Evolutionary conservation across 2,329 filamentous ascomycete species (phyloP), one percentile per base, ranked within the genome.

Genomic region (Aspergillus intermedius): DNA sequence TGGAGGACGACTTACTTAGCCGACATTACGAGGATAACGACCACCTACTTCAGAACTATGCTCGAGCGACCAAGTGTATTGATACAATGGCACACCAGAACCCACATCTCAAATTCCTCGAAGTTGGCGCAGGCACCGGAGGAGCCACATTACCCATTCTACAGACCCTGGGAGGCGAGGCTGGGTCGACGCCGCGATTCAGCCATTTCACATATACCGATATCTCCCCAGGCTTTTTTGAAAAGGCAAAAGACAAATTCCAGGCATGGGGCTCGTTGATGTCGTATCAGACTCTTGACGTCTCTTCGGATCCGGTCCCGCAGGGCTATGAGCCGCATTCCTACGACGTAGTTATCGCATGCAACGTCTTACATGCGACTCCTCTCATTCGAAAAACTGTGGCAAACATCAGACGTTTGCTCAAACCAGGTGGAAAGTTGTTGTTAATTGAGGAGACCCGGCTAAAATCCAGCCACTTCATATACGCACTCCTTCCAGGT

Each of bases 321-420:
- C 64, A 67, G 44, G 63, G 61, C 9, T 62, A 60, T 47, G 52
- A 51, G 7, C 48, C 47, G 15, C 56, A 53, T 3, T 49, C 52
- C 1, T 68, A 62, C 35, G 64, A 68, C 42, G 28, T 68, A 23
- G 57, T 67, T 1, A 52, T 68, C 47, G 65, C 65, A 4, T 58
- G 54, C 41, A 59, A 64, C 39, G 62, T 64, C 3, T 46, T 68
- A 3, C 64, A 67, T 51, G 63, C 61, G 2, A 65, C 63, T 0
- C 45, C 53, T 2, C 42, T 50, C 13, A 59, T 67, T 6, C 45
- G 54, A 2, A 40, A 55, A 4, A 64, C 65, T 1, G 50, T 67
- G 46, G 42, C 45, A 1, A 61, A 67, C 35, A 57, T 61, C 9
- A 54, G 58, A 0, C 52, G 51, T 3, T 47, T 68, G 15, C 48